Conservation (phyloP, 164 flowering plant genomes). For the Sextonia rubra region DNA sequence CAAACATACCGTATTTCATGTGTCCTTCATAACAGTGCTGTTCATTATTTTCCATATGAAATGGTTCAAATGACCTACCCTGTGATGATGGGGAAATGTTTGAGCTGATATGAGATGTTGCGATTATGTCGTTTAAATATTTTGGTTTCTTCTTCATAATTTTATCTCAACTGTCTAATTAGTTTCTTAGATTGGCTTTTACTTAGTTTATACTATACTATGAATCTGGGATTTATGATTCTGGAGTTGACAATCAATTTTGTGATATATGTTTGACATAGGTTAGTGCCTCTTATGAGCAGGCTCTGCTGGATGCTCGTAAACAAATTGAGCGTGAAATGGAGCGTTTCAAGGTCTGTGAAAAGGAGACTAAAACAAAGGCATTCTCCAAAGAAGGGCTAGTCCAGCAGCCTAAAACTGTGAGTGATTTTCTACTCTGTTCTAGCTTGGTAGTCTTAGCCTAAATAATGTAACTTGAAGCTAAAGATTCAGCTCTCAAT, state of each 20-base stretch:
- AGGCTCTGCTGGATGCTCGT: constrained; percentile 98
- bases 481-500: too few species aligned
- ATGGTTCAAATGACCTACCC: too few species aligned
- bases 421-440: constrained; percentile 23
- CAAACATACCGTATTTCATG: too few species aligned
- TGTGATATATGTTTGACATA: constrained; percentile 62
- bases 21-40: too few species aligned
- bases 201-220: background rate
- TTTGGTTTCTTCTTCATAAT: background rate
- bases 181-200: background rate
- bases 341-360: constrained; percentile 99
- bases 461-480: background rate
- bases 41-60: too few species aligned
- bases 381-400: constrained; percentile 99
- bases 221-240: constrained; percentile 5
- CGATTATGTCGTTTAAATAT: background rate
- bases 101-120: too few species aligned
- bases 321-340: constrained; percentile 96
- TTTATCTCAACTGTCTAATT: background rate
- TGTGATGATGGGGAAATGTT: too few species aligned
- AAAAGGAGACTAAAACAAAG: constrained; percentile 98
- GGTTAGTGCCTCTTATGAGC: constrained; percentile 99
- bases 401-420: constrained; percentile 98
- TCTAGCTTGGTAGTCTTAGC: background rate
- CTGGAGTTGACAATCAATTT: constrained; percentile 15